phyloP scores from a whole-genome alignment of 2,329 filamentous ascomycete species.

The Fragosphaeria purpurea region DNA sequence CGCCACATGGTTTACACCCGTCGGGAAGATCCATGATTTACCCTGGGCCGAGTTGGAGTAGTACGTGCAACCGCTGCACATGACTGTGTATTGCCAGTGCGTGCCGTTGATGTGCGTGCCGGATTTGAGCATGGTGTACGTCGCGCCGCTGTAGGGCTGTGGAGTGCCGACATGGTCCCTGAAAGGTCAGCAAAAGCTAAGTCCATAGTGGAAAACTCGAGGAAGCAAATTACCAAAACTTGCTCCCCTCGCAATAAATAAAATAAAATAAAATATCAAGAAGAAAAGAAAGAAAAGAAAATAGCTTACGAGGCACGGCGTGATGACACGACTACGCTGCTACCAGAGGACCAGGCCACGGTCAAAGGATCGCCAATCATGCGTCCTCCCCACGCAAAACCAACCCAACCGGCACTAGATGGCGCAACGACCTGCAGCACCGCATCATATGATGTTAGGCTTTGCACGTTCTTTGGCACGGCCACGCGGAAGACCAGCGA shows the following conservation, averaged over 20 bases:
- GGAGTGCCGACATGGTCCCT: slow-evolving; percentile 4
- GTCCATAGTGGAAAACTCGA: too few relatives aligned
- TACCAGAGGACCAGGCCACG: slow-evolving; percentile 12
- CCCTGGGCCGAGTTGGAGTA: slow-evolving; percentile 12
- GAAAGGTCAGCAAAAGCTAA: too few relatives aligned
- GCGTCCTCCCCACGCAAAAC: slow-evolving; percentile 14
- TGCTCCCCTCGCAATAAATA: too few relatives aligned
- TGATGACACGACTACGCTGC: slow-evolving; percentile 5
- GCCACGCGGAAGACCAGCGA: slow-evolving; percentile 10
- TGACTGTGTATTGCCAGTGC: slow-evolving; percentile 30
- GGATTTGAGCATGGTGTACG: slow-evolving; percentile 22
- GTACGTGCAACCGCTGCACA: slow-evolving; percentile 29
- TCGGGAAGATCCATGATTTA: slow-evolving; percentile 16
- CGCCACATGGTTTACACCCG: slow-evolving; percentile 19
- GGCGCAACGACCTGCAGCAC: slow-evolving; percentile 15
- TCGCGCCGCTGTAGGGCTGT: slow-evolving; percentile 19
- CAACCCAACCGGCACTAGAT: slow-evolving; percentile 12
- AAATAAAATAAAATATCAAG: not conserved
- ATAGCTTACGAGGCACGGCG: slow-evolving; percentile 11
- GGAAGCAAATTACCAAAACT: too few relatives aligned
- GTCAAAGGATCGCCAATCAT: slow-evolving; percentile 14
- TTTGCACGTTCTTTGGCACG: slow-evolving; percentile 7
- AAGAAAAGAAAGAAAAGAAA: not conserved
- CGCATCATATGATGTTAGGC: slow-evolving; percentile 13
- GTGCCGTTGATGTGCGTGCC: slow-evolving; percentile 29